A percentile compares a stretch with the other conserved stretches of the same genome.
Evolutionary conservation across 2,329 filamentous ascomycete species (phyloP).

Genomic region (Cordyceps militaris): DNA sequence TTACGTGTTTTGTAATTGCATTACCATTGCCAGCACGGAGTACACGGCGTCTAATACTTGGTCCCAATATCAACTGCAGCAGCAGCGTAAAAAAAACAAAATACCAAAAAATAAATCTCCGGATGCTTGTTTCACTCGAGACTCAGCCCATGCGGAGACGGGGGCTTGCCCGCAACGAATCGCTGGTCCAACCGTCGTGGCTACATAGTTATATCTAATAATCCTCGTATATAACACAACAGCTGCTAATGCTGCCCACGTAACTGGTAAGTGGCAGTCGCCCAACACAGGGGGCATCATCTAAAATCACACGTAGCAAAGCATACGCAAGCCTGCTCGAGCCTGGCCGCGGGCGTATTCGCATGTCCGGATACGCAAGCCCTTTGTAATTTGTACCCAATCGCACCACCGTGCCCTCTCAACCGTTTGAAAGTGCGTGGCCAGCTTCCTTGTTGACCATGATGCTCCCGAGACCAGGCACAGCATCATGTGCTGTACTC

Average conservation of each 20-base stretch:
- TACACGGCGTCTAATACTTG: slow-evolving; percentile 7
- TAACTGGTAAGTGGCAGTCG: background rate
- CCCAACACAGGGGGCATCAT: background rate
- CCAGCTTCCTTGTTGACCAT: background rate
- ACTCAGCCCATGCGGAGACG: slow-evolving; percentile 11
- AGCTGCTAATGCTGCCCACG: background rate
- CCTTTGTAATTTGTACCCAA: slow-evolving; percentile 8
- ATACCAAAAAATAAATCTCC: slow-evolving; percentile 4
- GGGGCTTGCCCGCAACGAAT: slow-evolving; percentile 4
- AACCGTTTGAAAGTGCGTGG: no score
- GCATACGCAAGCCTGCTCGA: background rate
- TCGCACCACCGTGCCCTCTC: background rate
- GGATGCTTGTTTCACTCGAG: slow-evolving; percentile 11
- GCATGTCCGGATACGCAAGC: no score
- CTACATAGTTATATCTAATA: background rate
- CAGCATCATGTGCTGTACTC: background rate
- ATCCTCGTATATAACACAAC: slow-evolving; percentile 4
- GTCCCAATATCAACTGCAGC: background rate
- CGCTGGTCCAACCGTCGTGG: background rate
- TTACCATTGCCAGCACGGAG: background rate
- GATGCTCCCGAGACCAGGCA: background rate
- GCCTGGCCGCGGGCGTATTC: no score
- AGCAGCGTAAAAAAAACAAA: background rate
- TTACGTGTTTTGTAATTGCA: slow-evolving; percentile 6
- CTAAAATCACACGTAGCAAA: background rate